Conservation (phyloP, 164 flowering plant genomes). For the Saururus chinensis region DNA sequence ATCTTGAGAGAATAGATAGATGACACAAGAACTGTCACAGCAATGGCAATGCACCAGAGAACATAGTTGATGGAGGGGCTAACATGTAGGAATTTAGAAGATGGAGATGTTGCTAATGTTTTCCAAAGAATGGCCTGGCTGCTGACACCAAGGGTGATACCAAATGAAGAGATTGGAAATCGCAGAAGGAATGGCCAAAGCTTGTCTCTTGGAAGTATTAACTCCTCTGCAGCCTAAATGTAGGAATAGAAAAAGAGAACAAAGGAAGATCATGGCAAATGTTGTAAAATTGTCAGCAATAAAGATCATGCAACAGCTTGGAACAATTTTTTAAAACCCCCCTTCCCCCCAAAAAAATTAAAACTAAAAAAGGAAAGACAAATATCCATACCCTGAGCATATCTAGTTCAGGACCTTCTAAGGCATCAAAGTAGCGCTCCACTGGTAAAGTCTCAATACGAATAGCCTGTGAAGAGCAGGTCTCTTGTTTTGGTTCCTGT, state of each 20-base stretch:
- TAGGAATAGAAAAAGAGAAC: conserved; percentile 19
- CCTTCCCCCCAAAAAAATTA: too few species aligned
- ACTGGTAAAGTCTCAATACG: conserved; percentile 41
- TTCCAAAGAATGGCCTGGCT: conserved; percentile 96
- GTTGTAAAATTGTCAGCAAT: neutral
- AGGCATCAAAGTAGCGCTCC: conserved; percentile 75
- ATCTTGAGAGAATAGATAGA: conserved; percentile 43
- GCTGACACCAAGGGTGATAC: conserved; percentile 77
- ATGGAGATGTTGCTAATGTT: conserved; percentile 44
- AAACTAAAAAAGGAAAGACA: too few species aligned
- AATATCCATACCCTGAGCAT: conserved; percentile 45
- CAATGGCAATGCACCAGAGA: conserved; percentile 67
- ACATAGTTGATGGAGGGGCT: conserved; percentile 36
- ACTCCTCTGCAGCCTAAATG: conserved; percentile 39
- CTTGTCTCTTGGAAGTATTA: conserved; percentile 64
- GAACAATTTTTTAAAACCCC: neutral
- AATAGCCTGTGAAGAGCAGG: conserved; percentile 5
- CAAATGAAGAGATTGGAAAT: conserved; percentile 68
- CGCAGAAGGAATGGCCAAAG: conserved; percentile 91
- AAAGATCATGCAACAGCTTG: neutral
- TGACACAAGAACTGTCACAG: conserved; percentile 25
- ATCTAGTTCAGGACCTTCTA: conserved; percentile 88
- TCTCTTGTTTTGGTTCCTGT: conserved; percentile 16
- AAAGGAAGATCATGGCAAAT: neutral
- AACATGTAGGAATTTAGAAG: conserved; percentile 58